These are phyloP conservation scores for Aegle marmelos DNA, from an alignment of 345 rosid genomes.

Conservation along the genomic window DNA sequence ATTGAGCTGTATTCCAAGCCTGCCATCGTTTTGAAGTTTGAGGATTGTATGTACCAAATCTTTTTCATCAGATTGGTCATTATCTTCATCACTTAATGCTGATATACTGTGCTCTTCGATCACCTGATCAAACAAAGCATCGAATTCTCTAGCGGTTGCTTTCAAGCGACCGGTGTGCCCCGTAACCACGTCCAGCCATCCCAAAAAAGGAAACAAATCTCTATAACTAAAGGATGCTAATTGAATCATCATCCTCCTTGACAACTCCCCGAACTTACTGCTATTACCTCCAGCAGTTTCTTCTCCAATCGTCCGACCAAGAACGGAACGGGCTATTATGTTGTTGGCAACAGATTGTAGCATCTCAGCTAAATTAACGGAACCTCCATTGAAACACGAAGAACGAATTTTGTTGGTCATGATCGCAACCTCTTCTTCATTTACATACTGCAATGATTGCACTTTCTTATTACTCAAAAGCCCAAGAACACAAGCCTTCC, in stretches of 20 bases:
- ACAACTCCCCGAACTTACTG: conserved; percentile 13
- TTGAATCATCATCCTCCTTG: neutral
- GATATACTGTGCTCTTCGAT: conserved; percentile 10
- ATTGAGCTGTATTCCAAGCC: conserved; percentile 11
- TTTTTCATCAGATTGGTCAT: conserved; percentile 9
- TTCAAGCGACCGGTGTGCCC: conserved; percentile 13
- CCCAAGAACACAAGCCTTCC: no score
- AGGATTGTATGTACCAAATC: conserved; percentile 26
- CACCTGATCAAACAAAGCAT: conserved; percentile 20
- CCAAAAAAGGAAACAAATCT: conserved; percentile 19
- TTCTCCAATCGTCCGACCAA: conserved; percentile 16
- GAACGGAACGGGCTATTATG: conserved; percentile 13
- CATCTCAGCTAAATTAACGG: conserved; percentile 12
- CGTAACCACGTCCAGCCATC: conserved; percentile 19
- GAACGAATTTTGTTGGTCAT: conserved; percentile 11
- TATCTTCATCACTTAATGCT: neutral
- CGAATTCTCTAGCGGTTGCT: conserved; percentile 10
- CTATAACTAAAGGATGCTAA: neutral
- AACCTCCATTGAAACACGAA: neutral
- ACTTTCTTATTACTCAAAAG: neutral
- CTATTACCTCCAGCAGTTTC: conserved; percentile 2
- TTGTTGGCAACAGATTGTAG: neutral
- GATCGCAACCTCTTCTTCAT: conserved; percentile 22
- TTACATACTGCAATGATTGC: conserved; percentile 17
- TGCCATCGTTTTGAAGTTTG: conserved; percentile 20